phyloP scores from a whole-genome alignment of 192 early-diverging fungal genomes.

The Coemansia sp. region DNA sequence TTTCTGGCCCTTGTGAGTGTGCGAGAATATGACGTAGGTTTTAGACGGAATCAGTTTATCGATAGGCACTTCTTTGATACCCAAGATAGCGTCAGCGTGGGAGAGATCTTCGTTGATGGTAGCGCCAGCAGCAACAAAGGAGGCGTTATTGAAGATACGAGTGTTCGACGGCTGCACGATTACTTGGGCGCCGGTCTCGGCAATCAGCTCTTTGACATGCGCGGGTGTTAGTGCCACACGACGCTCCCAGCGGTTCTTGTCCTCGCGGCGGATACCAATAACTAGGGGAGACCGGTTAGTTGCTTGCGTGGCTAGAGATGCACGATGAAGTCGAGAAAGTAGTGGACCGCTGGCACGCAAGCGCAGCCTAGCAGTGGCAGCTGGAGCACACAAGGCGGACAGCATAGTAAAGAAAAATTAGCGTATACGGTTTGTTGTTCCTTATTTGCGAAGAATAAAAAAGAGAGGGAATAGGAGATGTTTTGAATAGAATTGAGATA shows the following conservation, averaged over 20 bases:
- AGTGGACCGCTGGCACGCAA: not conserved
- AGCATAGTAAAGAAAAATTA: conserved; percentile 2
- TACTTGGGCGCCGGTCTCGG: conserved; percentile 82
- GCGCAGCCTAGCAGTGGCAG: not conserved
- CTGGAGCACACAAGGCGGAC: conserved; percentile 15
- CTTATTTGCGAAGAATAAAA: not conserved
- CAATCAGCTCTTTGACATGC: conserved; percentile 81
- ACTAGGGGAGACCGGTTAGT: conserved; percentile 22
- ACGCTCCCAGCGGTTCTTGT: conserved; percentile 98
- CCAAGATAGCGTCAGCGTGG: conserved; percentile 87
- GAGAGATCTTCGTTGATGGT: conserved; percentile 85
- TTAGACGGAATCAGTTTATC: conserved; percentile 82
- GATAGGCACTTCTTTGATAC: conserved; percentile 95
- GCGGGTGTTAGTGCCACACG: conserved; percentile 89
- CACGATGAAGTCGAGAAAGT: not conserved
- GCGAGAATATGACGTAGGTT: conserved; percentile 95
- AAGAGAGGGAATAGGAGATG: not conserved
- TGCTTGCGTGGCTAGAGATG: conserved; percentile 28
- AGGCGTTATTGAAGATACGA: conserved; percentile 86
- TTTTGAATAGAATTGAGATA: not conserved
- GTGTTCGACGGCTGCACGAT: conserved; percentile 94
- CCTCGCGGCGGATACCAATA: conserved; percentile 90
- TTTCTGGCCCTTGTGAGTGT: conserved; percentile 96
- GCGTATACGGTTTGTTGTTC: not conserved
- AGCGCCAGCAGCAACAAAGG: conserved; percentile 86